A percentile compares a stretch with the other conserved stretches of the same genome.
These are phyloP conservation scores for Wickerhamiella alocasiicola DNA, from an alignment of 805 yeast species.

Conservation along the genomic window DNA sequence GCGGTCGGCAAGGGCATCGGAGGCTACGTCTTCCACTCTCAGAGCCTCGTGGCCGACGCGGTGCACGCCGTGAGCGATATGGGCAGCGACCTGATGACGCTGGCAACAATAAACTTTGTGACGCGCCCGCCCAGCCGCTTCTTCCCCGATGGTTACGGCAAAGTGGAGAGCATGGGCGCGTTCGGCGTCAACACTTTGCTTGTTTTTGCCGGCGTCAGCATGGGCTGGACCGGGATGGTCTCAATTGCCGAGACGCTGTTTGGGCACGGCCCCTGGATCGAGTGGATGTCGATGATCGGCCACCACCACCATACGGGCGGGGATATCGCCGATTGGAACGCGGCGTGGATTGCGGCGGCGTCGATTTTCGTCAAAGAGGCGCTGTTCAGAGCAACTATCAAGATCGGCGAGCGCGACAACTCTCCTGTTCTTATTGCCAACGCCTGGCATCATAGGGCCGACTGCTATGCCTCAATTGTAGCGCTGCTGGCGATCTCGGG, in stretches of 20 bases:
- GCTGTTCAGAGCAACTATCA: conserved; percentile 70
- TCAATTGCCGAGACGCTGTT: conserved; percentile 18
- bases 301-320: conserved; percentile 30
- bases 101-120: conserved; percentile 76
- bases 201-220: conserved; percentile 76
- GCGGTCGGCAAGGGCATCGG: conserved; percentile 80
- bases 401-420: conserved; percentile 62
- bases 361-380: conserved; percentile 82
- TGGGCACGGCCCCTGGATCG: conserved; percentile 15
- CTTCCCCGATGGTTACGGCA: conserved; percentile 86
- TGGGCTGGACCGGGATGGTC: conserved; percentile 75
- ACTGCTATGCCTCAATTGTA: conserved; percentile 80
- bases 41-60: conserved; percentile 87
- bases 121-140: conserved; percentile 41
- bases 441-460: conserved; percentile 98
- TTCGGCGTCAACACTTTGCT: conserved; percentile 74
- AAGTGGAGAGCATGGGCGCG: conserved; percentile 85
- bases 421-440: conserved; percentile 89
- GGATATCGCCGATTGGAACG: conserved; percentile 60
- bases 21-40: conserved; percentile 87
- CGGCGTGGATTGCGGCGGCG: conserved; percentile 92
- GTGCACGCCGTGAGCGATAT: conserved; percentile 86
- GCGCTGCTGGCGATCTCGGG: conserved; percentile 81
- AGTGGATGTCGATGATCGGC: conserved; percentile 26
- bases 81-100: conserved; percentile 77